phyloP scores from a whole-genome alignment of 1,284 basidiomycete species.

The Mycosarcoma mackinlayi region DNA sequence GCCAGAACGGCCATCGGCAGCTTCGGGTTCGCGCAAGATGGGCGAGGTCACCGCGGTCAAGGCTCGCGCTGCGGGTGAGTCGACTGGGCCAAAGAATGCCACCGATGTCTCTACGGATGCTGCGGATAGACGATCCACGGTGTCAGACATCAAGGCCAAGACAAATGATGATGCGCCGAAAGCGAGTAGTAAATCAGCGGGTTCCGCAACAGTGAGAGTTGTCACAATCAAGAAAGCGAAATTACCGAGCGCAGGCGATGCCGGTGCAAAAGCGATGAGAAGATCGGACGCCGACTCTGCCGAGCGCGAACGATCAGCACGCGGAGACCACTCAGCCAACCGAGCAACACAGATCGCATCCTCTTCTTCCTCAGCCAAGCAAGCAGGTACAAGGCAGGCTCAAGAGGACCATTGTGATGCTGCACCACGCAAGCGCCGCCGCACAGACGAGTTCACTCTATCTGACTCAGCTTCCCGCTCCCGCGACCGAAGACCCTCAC shows the following conservation, averaged over 20 bases:
- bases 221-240: conserved; percentile 31
- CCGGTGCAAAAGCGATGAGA: background rate
- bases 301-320: background rate
- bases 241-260: background rate
- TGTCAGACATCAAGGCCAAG: background rate
- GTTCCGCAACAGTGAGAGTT: conserved; percentile 17
- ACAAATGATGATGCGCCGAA: background rate
- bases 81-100: background rate
- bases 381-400: conserved; percentile 1
- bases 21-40: background rate
- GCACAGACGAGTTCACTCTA: conserved; percentile 30
- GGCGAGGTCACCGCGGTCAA: background rate
- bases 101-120: background rate
- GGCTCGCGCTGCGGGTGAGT: background rate
- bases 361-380: conserved; percentile 8
- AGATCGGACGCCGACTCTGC: background rate
- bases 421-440: conserved; percentile 31
- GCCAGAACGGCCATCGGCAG: background rate
- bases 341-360: background rate
- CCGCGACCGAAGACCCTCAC: background rate
- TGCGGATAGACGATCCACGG: background rate
- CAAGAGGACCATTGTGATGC: conserved; percentile 9
- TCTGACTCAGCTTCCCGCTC: conserved; percentile 3
- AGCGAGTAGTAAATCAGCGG: background rate
- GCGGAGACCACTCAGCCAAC: background rate